Conservation (phyloP, 2,329 filamentous ascomycete species). For the Fusarium armeniacum region DNA sequence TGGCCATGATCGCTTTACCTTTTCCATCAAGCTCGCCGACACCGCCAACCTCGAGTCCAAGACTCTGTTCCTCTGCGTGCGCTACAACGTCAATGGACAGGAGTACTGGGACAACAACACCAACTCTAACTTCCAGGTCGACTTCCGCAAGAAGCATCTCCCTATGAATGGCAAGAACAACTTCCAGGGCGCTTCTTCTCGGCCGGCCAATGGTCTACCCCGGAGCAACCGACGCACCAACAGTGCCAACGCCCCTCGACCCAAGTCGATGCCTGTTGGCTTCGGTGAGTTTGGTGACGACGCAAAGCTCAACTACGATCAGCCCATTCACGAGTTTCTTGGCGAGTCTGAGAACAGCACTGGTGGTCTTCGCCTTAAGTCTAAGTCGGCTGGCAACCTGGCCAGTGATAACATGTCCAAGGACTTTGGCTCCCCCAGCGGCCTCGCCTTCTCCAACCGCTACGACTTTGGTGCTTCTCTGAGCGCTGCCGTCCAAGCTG, state of each 20-base stretch:
- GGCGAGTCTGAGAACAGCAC: constrained; percentile 71
- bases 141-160: constrained; percentile 86
- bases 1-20: constrained; percentile 89
- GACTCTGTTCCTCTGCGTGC: constrained; percentile 91
- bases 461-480: constrained; percentile 98
- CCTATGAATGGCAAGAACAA: constrained; percentile 71
- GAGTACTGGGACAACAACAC: constrained; percentile 98
- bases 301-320: constrained; percentile 70
- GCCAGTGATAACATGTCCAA: constrained; percentile 72
- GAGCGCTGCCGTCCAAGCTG: constrained; percentile 81
- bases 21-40: constrained; percentile 93
- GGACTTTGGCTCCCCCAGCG: constrained; percentile 68
- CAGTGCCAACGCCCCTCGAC: constrained; percentile 60
- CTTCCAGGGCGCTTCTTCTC: constrained; percentile 64
- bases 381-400: constrained; percentile 73
- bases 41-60: constrained; percentile 92
- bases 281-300: constrained; percentile 80
- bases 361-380: constrained; percentile 76
- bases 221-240: constrained; percentile 73
- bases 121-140: constrained; percentile 89
- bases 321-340: constrained; percentile 72
- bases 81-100: constrained; percentile 85
- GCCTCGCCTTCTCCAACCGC: constrained; percentile 87
- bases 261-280: constrained; percentile 68
- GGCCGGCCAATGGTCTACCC: constrained; percentile 69